These are phyloP conservation scores for Sphagnum fallax DNA, from an alignment of 228 moss, liverwort and hornwort genomes.

Conservation along the genomic window DNA sequence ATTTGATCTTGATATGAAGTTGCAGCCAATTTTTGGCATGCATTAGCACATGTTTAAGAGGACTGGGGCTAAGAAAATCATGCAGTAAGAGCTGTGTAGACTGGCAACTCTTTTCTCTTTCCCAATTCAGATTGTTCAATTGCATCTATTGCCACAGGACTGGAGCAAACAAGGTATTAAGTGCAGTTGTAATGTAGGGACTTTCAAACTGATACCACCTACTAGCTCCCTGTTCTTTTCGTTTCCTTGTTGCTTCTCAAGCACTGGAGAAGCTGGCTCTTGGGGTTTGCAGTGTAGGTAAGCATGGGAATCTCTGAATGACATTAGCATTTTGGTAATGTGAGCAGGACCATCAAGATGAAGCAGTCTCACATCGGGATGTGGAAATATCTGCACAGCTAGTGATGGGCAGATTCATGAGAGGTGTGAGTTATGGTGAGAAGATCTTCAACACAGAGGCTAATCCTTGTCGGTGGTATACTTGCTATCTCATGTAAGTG, in stretches of 20 bases:
- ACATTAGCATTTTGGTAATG: neutral
- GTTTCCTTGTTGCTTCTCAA: too few relatives aligned
- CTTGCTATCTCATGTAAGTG: slow-evolving; percentile 1
- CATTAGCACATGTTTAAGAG: too few relatives aligned
- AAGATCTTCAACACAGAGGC: slow-evolving; percentile 38
- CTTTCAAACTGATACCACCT: too few relatives aligned
- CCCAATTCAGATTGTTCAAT: neutral
- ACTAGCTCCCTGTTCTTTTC: too few relatives aligned
- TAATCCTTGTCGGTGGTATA: slow-evolving; percentile 7
- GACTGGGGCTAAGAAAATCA: too few relatives aligned
- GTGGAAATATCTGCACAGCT: slow-evolving; percentile 78
- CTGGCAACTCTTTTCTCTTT: neutral
- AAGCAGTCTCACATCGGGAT: slow-evolving; percentile 24
- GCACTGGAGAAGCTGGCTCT: too few relatives aligned
- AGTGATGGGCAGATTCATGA: slow-evolving; percentile 72
- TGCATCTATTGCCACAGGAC: too few relatives aligned
- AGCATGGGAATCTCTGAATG: neutral
- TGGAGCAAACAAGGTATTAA: too few relatives aligned
- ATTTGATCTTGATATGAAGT: too few relatives aligned
- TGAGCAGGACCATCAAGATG: slow-evolving; percentile 24
- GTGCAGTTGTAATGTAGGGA: too few relatives aligned
- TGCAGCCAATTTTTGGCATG: too few relatives aligned
- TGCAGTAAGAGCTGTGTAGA: too few relatives aligned
- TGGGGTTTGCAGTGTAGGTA: neutral
- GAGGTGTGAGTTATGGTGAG: slow-evolving; percentile 37